Percentiles rank a stretch among this genome's conserved stretches.
Conservation (phyloP, 495 filamentous ascomycete genomes). For the Trichoderma erinaceum region DNA sequence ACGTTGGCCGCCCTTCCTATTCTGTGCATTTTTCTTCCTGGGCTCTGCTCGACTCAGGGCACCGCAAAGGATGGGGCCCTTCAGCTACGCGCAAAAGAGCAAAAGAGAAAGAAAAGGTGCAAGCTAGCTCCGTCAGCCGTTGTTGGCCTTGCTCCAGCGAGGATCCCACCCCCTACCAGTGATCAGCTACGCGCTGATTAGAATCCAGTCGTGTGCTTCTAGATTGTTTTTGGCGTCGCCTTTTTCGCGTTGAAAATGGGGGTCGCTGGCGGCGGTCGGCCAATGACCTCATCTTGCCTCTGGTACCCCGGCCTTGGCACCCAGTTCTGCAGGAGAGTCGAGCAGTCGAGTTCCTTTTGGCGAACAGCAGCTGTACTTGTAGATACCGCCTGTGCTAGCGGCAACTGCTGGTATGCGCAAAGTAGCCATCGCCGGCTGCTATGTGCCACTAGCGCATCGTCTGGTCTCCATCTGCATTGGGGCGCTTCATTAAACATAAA, state of each 20-base stretch:
- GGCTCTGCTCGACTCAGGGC: background rate
- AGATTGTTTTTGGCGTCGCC: slow-evolving; percentile 13
- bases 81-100: background rate
- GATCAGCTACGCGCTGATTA: slow-evolving; percentile 1
- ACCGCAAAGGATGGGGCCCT: background rate
- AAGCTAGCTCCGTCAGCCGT: background rate
- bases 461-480: too few relatives aligned
- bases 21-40: background rate
- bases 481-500: too few relatives aligned
- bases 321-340: background rate
- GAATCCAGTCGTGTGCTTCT: background rate
- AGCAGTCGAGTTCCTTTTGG: background rate
- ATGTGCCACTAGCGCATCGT: too few relatives aligned
- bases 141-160: background rate
- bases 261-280: background rate
- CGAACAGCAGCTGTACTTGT: background rate
- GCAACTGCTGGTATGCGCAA: too few relatives aligned
- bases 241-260: background rate
- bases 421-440: too few relatives aligned
- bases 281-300: slow-evolving; percentile 5
- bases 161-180: slow-evolving; percentile 3
- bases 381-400: background rate
- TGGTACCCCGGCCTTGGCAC: slow-evolving; percentile 11
- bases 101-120: background rate
- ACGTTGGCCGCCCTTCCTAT: background rate